Percentiles rank a stretch among this genome's conserved stretches.
These are phyloP conservation scores for Arachnomyces sp. DNA, from an alignment of 2,329 filamentous ascomycete species.

Conservation along the genomic window DNA sequence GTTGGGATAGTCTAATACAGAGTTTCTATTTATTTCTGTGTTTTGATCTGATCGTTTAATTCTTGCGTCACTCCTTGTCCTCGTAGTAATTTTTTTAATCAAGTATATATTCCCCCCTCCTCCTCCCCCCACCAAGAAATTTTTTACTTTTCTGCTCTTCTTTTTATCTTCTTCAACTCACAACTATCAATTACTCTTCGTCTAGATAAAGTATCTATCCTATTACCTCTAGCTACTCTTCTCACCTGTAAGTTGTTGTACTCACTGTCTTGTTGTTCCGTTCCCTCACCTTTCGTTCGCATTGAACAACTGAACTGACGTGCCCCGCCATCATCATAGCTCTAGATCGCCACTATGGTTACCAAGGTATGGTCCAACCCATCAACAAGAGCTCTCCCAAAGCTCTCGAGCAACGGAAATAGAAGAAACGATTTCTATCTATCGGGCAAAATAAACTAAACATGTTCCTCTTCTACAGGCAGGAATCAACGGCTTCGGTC, in stretches of 20 bases:
- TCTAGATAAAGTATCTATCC: not conserved
- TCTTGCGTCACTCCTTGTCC: too few species aligned
- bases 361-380: slow-evolving; percentile 15
- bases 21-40: too few species aligned
- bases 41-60: too few species aligned
- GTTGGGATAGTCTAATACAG: too few species aligned
- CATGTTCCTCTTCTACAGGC: slow-evolving; percentile 57
- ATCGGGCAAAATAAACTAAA: slow-evolving; percentile 20
- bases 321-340: slow-evolving; percentile 17
- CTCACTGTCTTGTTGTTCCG: not conserved
- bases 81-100: too few species aligned
- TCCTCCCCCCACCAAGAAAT: not conserved
- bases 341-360: slow-evolving; percentile 10
- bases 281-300: slow-evolving; percentile 3
- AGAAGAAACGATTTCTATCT: not conserved
- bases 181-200: not conserved
- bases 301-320: slow-evolving; percentile 18
- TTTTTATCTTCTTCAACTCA: not conserved
- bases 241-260: slow-evolving; percentile 10
- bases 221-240: slow-evolving; percentile 4
- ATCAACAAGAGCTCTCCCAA: slow-evolving; percentile 27
- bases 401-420: slow-evolving; percentile 17
- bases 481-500: slow-evolving; percentile 99
- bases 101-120: slow-evolving; percentile 10
- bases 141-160: too few species aligned